Evolutionary conservation across 202 grass and related monocot species (phyloP).

Genomic region (Schoenoplectus tabernaemontani): DNA sequence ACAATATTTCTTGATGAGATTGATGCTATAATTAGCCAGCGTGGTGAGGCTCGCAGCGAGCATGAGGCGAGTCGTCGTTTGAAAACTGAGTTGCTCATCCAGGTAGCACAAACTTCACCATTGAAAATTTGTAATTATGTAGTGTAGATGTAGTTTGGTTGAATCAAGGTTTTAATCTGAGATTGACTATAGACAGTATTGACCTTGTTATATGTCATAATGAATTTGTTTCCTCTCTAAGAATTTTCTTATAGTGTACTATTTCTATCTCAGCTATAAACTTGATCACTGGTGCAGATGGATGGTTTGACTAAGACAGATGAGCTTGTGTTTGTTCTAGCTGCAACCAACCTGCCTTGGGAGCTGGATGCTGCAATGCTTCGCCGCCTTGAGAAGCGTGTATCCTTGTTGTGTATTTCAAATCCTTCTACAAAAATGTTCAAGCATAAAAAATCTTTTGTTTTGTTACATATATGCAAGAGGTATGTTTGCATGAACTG

Average conservation of each 20-base stretch:
- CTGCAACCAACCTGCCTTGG: constrained; percentile 96
- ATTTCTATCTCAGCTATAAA: constrained; percentile 10
- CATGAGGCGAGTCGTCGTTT: constrained; percentile 87
- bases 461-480: neutral
- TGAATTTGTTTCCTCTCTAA: neutral
- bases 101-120: constrained; percentile 30
- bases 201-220: neutral
- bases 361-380: constrained; percentile 90
- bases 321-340: constrained; percentile 91
- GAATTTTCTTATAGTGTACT: neutral
- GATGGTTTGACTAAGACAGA: constrained; percentile 87
- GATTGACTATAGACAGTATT: neutral
- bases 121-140: neutral
- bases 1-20: constrained; percentile 97
- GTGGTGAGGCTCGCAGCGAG: constrained; percentile 90
- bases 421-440: neutral
- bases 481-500: neutral
- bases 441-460: neutral
- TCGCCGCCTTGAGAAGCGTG: constrained; percentile 76
- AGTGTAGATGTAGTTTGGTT: neutral
- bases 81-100: constrained; percentile 92
- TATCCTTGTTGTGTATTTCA: constrained; percentile 47
- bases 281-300: constrained; percentile 50
- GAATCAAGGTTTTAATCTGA: neutral
- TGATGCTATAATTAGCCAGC: constrained; percentile 86